Evolutionary conservation across 495 filamentous ascomycete species (phyloP).

Genomic region (Xylaria palmicola): DNA sequence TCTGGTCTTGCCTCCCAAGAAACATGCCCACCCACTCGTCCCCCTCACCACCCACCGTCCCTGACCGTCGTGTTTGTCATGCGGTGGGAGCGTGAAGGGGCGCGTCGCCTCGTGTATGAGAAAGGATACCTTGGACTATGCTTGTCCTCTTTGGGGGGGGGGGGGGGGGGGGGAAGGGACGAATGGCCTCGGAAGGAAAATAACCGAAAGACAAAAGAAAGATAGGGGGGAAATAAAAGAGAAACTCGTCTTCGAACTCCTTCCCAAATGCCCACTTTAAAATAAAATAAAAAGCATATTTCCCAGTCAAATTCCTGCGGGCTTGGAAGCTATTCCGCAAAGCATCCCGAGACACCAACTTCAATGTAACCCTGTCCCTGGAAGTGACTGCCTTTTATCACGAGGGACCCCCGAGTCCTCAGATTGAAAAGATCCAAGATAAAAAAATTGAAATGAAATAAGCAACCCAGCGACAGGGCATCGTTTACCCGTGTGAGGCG

Average conservation of each 20-base stretch:
- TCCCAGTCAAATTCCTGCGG: background rate
- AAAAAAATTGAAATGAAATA: constrained; percentile 9
- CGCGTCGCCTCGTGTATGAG: background rate
- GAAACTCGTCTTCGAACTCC: constrained; percentile 12
- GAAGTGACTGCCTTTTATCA: constrained; percentile 2
- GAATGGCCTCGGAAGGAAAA: background rate
- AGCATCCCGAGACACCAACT: background rate
- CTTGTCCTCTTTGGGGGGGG: background rate
- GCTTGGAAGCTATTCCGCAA: background rate
- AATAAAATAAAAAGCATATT: too few relatives aligned
- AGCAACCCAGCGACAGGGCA: background rate
- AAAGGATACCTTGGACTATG: background rate
- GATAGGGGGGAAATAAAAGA: background rate
- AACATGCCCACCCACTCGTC: too few relatives aligned
- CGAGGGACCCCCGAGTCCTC: background rate
- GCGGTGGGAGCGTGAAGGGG: background rate
- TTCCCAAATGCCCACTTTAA: constrained; percentile 15
- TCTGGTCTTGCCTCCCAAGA: constrained; percentile 1
- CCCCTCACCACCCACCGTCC: background rate
- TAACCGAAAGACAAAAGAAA: background rate
- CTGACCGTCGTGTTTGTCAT: background rate
- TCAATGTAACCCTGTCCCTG: constrained; percentile 1
- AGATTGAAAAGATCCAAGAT: constrained; percentile 11
- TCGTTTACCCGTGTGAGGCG: background rate
- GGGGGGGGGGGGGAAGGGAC: background rate